Evolutionary conservation across 345 rosid genomes (phyloP), one percentile per base, ranked within the genome.

Genomic region (Populus euphratica): DNA sequence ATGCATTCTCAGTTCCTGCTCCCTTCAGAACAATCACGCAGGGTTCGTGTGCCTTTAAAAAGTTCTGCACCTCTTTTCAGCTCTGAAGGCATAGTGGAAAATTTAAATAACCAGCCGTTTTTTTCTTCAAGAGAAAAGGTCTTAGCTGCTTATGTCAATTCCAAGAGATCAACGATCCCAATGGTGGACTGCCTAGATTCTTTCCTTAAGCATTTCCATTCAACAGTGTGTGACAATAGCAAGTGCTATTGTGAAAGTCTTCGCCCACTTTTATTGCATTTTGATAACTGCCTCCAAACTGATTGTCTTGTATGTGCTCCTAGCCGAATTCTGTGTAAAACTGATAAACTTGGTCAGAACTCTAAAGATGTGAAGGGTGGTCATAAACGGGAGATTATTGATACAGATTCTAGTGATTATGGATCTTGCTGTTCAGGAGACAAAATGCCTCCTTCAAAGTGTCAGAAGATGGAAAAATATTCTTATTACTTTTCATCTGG

Each of bases 181-280:
- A 6, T 21, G 4, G 75, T 61, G 64, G 69, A 78, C 64, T 36
- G 54, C 52, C 72, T 49, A 52, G 81, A 56, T 69, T 84, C 81
- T 76, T 86, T 81, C 27, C 67, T 82, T 33, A 70, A 80, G 29
- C 21, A 75, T 54, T 70, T 80, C 77, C 89, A 86, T 73, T 78
- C 80, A 78, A 68, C 54, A 23, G 47, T 61, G 73, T 86, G 87
- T 62, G 52, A 62, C 16, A n/a, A 38, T 16, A 4, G 14, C 76
- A 73, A 33, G 50, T 86, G 89, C 54, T 38, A 33, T 44, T 86
- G 89, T 35, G 54, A 14, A 61, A 38, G 8, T 29, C 54, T 72
- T 76, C 62, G 18, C 29, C 6, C 71, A 3, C 78, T 84, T 47
- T 43, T 77, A 23, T 72, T 75, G 6, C 86, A 84, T 77, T 84